phyloP scores from a whole-genome alignment of 768 basidiomycete species.

The Mycena rosella region DNA sequence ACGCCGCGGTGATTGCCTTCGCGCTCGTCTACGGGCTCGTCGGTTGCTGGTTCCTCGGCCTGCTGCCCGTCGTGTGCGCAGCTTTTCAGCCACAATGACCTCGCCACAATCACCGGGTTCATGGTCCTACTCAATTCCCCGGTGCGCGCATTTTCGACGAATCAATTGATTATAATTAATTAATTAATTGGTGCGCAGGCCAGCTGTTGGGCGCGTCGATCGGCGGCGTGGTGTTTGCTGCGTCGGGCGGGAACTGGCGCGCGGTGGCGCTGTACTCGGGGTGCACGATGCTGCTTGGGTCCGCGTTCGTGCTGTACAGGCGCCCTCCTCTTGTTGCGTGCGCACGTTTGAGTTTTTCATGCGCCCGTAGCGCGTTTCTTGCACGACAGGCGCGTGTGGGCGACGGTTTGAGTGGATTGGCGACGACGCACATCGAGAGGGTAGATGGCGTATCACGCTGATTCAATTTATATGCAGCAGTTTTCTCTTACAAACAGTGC shows the following conservation, averaged over 20 bases:
- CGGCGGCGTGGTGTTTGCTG: constrained; percentile 46
- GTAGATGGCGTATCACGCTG: not conserved
- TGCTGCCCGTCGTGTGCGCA: constrained; percentile 47
- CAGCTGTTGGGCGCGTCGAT: constrained; percentile 49
- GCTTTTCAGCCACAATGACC: constrained; percentile 41
- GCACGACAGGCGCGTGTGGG: constrained; percentile 36
- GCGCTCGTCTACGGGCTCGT: constrained; percentile 50
- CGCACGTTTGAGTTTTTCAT: not conserved
- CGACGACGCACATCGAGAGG: too few relatives aligned
- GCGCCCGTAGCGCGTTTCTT: constrained; percentile 30
- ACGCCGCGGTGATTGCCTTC: constrained; percentile 47
- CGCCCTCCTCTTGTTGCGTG: not conserved
- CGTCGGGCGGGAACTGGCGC: constrained; percentile 46
- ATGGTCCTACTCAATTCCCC: constrained; percentile 43
- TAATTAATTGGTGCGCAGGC: constrained; percentile 32
- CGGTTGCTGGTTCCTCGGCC: constrained; percentile 51
- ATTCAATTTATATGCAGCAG: too few relatives aligned
- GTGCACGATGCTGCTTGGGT: constrained; percentile 45
- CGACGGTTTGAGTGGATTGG: constrained; percentile 17
- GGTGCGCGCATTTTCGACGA: constrained; percentile 27
- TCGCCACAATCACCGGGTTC: constrained; percentile 42
- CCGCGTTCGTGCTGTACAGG: constrained; percentile 44
- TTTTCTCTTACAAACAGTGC: too few relatives aligned
- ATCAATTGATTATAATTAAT: too few relatives aligned
- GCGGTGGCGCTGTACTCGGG: constrained; percentile 48